phyloP scores from a whole-genome alignment of 2,329 filamentous ascomycete species.

The Shiraia sp. region DNA sequence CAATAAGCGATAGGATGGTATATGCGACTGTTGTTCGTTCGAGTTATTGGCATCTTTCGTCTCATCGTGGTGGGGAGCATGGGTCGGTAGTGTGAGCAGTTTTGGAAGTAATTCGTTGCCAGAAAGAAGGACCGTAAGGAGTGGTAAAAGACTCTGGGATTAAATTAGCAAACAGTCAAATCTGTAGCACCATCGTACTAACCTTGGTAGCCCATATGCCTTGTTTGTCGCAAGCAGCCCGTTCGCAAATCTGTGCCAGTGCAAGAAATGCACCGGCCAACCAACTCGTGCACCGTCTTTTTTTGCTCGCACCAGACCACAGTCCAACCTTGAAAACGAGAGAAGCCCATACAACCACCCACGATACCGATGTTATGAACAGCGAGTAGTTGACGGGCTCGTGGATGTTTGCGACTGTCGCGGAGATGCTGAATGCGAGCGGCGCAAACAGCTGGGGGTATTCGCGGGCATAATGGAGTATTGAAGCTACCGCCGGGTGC shows the following conservation, averaged over 20 bases:
- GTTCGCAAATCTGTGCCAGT: constrained; percentile 49
- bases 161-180: constrained; percentile 3
- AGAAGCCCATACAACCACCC: constrained; percentile 46
- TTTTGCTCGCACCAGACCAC: constrained; percentile 28
- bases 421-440: constrained; percentile 40
- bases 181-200: background rate
- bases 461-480: constrained; percentile 38
- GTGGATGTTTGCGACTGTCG: constrained; percentile 38
- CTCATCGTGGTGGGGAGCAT: constrained; percentile 24
- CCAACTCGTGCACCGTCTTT: constrained; percentile 40
- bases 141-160: constrained; percentile 40
- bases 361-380: constrained; percentile 49
- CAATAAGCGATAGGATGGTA: constrained; percentile 36
- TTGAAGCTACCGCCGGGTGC: constrained; percentile 37
- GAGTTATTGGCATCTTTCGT: constrained; percentile 14
- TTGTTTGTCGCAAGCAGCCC: constrained; percentile 48
- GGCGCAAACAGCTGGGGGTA: constrained; percentile 39
- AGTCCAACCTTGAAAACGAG: constrained; percentile 39
- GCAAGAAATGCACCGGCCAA: constrained; percentile 48
- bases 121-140: constrained; percentile 36
- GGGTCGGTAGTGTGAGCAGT: constrained; percentile 26
- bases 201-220: constrained; percentile 54
- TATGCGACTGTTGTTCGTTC: constrained; percentile 17
- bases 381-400: constrained; percentile 47
- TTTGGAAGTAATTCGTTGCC: constrained; percentile 31